Evolutionary conservation across 306 rosid species (phyloP).

Genomic region (Begonia peltatifolia): DNA sequence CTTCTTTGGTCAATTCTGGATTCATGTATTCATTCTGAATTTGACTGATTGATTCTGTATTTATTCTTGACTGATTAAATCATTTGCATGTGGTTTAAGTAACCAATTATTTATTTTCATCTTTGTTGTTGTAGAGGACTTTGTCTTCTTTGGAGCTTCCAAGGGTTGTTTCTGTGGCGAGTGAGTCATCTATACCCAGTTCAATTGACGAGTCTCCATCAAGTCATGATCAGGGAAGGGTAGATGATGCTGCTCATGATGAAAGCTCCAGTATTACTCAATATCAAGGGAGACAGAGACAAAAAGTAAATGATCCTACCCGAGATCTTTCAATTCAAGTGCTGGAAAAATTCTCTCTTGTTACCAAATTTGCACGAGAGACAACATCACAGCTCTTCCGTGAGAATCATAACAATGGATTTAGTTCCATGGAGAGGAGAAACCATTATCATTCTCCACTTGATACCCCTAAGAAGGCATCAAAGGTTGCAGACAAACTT

Average conservation of each 20-base stretch:
- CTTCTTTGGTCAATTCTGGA: background rate
- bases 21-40: too few relatives aligned
- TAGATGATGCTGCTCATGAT: conserved; percentile 24
- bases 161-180: conserved; percentile 54
- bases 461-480: conserved; percentile 30
- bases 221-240: conserved; percentile 34
- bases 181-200: conserved; percentile 32
- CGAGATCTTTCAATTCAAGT: conserved; percentile 92
- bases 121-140: conserved; percentile 54
- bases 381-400: conserved; percentile 94
- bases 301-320: conserved; percentile 62
- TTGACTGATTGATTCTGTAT: too few relatives aligned
- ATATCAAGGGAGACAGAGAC: conserved; percentile 50
- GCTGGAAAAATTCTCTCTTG: conserved; percentile 91
- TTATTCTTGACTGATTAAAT: background rate
- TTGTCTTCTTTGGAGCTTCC: conserved; percentile 93
- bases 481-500: conserved; percentile 23
- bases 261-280: conserved; percentile 28
- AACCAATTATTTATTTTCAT: conserved; percentile 9
- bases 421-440: conserved; percentile 37
- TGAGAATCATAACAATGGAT: conserved; percentile 63
- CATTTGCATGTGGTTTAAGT: too few relatives aligned
- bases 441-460: conserved; percentile 24
- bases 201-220: conserved; percentile 33
- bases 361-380: conserved; percentile 94